Evolutionary conservation across 495 filamentous ascomycete species (phyloP).

Genomic region (Endocarpon pusillum): DNA sequence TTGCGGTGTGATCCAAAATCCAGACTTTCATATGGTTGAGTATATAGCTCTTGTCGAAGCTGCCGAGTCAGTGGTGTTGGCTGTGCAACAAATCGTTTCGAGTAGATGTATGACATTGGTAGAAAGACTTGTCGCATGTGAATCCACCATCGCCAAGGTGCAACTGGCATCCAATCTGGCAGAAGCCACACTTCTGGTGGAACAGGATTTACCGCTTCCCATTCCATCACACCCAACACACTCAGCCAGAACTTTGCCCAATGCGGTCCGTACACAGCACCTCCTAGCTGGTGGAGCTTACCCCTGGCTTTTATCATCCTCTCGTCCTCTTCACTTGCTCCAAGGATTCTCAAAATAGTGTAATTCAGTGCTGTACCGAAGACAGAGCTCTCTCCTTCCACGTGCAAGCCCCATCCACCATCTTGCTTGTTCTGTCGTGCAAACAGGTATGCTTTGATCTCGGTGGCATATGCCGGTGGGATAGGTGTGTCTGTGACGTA

Average conservation of each 20-base stretch:
- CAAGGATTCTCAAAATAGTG: slow-evolving; percentile 65
- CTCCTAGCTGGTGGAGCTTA: slow-evolving; percentile 70
- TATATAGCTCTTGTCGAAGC: slow-evolving; percentile 72
- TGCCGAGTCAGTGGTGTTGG: slow-evolving; percentile 51
- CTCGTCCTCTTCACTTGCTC: slow-evolving; percentile 71
- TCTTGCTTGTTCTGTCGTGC: slow-evolving; percentile 72
- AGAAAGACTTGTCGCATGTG: slow-evolving; percentile 89
- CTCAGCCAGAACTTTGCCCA: slow-evolving; percentile 93
- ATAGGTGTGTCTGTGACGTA: slow-evolving; percentile 84
- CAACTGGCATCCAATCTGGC: slow-evolving; percentile 87
- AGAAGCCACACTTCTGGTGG: slow-evolving; percentile 90
- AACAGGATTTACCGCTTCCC: slow-evolving; percentile 86
- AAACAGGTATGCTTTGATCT: slow-evolving; percentile 89
- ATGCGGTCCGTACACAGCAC: slow-evolving; percentile 70
- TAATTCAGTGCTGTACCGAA: slow-evolving; percentile 90
- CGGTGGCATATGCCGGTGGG: slow-evolving; percentile 60
- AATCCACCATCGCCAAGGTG: slow-evolving; percentile 97
- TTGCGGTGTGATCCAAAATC: slow-evolving; percentile 66
- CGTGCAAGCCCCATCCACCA: slow-evolving; percentile 93
- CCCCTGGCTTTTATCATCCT: slow-evolving; percentile 75
- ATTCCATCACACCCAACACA: slow-evolving; percentile 65
- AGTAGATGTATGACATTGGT: slow-evolving; percentile 82
- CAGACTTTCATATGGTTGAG: slow-evolving; percentile 60
- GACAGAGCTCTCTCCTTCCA: slow-evolving; percentile 83
- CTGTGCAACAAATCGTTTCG: slow-evolving; percentile 55